Percentiles rank a stretch among this genome's conserved stretches.
phyloP scores from a whole-genome alignment of 2,329 filamentous ascomycete species.

The Colletotrichum karsti region DNA sequence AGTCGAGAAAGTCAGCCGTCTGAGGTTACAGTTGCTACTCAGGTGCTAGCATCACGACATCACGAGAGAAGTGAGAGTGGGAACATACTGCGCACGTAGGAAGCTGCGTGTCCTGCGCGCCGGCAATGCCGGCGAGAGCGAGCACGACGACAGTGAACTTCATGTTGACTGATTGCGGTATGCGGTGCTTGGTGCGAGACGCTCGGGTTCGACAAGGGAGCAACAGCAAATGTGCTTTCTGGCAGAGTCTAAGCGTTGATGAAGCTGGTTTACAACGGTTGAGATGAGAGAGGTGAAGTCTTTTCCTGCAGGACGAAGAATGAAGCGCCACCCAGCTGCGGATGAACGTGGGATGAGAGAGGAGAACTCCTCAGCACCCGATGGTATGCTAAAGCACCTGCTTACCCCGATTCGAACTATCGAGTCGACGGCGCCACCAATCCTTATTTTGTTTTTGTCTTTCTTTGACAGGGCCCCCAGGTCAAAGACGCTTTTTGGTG shows the following conservation, averaged over 20 bases:
- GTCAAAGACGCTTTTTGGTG: not conserved
- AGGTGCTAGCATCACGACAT: not conserved
- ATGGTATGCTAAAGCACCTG: not conserved
- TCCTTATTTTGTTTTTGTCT: not conserved
- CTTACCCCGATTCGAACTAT: constrained; percentile 3
- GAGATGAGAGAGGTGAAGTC: not conserved
- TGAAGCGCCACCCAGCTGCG: not conserved
- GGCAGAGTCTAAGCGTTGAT: constrained; percentile 4
- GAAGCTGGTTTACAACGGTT: not conserved
- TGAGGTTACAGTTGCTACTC: not conserved
- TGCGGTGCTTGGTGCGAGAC: constrained; percentile 21
- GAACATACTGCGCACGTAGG: constrained; percentile 49
- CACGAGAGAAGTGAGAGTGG: not conserved
- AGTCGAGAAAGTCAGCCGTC: constrained; percentile 31
- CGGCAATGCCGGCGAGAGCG: constrained; percentile 41
- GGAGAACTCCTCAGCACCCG: constrained; percentile 3
- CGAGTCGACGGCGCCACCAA: not conserved
- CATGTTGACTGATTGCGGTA: constrained; percentile 38
- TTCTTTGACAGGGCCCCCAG: constrained; percentile 1
- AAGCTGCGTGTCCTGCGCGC: constrained; percentile 42
- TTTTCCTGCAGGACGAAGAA: not conserved
- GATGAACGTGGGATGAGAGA: not conserved
- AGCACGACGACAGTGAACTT: constrained; percentile 40
- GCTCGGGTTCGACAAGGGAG: not conserved
- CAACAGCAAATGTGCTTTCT: not conserved